Evolutionary conservation across 257 asterid genomes (phyloP), one percentile per base, ranked within the genome.

Genomic region (Buddleja alternifolia): DNA sequence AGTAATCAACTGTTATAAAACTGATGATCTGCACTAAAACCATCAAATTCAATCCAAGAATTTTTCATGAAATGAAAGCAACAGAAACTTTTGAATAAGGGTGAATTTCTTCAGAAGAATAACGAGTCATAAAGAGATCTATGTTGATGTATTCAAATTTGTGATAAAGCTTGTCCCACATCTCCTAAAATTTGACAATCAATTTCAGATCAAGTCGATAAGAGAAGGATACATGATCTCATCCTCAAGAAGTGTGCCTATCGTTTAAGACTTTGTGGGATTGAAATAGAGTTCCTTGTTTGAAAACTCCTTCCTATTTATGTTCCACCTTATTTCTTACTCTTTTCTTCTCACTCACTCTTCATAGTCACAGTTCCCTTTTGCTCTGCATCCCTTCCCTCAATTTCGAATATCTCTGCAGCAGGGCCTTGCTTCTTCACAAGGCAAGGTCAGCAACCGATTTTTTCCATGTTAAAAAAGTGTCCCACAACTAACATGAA

Each of bases 391-490:
- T 17, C 21, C 12, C 23, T 3, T 11, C 39, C 10, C 15, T 21
- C 14, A n/a, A 46, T 37, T 70, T 25, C 50, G 3, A 55, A 14
- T 19, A 52, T 34, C 61, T 47, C 19, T 36, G 25, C 52, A 39
- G 69, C 70, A 70, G 55, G 42, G 8, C 60, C 69, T 0, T 52
- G n/a, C 52, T 66, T 52, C 25, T 48, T 45, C 7, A 59, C 5
- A 10, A 58, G 5, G 41, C 53, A 63, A 21, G 44, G 9, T 63
- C 60, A 56, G 41, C 63, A 56, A 40, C 21, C 25, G 17, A 48
- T 55, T 50, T 50, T 58, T n/a, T 66, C 54, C 58, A 17, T 6
- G 52, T 17, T 25, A 60, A n/a, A 7, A 29, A 72, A 39, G n/a
- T 15, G 58, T 57, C 57, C 4, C 29, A 54, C 37, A 45, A 44